Conservation (phyloP, 2,329 filamentous ascomycete genomes). For the Verruconis gallopava region DNA sequence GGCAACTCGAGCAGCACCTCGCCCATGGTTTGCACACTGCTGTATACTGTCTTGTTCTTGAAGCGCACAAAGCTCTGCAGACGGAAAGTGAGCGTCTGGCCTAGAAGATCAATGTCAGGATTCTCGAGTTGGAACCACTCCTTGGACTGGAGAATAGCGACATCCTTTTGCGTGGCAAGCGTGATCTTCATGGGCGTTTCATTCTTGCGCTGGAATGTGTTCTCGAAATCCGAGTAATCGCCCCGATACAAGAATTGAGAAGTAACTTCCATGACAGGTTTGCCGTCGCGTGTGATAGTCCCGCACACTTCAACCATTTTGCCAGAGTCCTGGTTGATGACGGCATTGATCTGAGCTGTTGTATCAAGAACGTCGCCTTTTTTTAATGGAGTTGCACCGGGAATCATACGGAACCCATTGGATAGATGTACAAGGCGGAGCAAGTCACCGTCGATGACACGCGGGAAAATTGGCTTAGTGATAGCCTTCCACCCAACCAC, state of each 20-base stretch:
- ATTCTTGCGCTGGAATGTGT: constrained; percentile 95
- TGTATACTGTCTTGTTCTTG: constrained; percentile 90
- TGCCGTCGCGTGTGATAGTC: constrained; percentile 72
- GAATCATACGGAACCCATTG: constrained; percentile 96
- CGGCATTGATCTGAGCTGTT: constrained; percentile 89
- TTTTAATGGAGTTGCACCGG: constrained; percentile 86
- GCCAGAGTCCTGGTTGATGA: constrained; percentile 94
- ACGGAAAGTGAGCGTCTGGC: constrained; percentile 91
- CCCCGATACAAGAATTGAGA: constrained; percentile 97
- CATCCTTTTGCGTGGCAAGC: constrained; percentile 74
- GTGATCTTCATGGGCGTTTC: constrained; percentile 93
- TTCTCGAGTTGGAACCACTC: constrained; percentile 92
- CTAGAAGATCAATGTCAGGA: constrained; percentile 71
- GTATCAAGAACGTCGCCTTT: constrained; percentile 89
- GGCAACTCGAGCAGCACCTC: constrained; percentile 89
- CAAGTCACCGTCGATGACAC: constrained; percentile 88
- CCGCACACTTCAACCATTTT: constrained; percentile 99
- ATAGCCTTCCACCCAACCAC: constrained; percentile 99
- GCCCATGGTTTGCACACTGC: constrained; percentile 79
- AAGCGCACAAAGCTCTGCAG: constrained; percentile 82
- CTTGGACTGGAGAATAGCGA: constrained; percentile 89
- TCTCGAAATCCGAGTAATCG: constrained; percentile 83
- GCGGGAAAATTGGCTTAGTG: constrained; percentile 97
- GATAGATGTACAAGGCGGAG: constrained; percentile 94
- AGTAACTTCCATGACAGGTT: constrained; percentile 94